These are phyloP conservation scores for Paecilomyces formosus DNA, from an alignment of 2,329 filamentous ascomycete genomes.

Conservation along the genomic window DNA sequence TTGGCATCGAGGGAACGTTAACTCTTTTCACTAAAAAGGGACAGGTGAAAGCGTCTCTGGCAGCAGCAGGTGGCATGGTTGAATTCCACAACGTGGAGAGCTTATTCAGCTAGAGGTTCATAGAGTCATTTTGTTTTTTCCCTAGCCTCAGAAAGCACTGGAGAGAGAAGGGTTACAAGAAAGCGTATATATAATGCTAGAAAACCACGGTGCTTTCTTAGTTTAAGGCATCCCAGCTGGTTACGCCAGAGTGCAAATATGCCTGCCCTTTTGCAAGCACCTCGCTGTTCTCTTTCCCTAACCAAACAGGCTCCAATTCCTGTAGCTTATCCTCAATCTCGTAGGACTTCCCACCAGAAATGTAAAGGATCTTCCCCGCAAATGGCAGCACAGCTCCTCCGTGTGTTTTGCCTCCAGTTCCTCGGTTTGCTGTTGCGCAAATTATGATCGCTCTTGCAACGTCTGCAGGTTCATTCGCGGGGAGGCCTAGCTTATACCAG, in stretches of 20 bases:
- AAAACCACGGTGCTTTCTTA: background rate
- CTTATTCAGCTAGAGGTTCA: background rate
- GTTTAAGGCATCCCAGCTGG: constrained; percentile 4
- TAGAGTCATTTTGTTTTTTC: background rate
- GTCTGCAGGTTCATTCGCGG: constrained; percentile 14
- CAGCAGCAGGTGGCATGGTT: background rate
- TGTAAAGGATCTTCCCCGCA: constrained; percentile 16
- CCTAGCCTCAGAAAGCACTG: background rate
- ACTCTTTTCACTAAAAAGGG: background rate
- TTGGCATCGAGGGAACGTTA: background rate
- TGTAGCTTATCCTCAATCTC: constrained; percentile 17
- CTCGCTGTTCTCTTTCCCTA: constrained; percentile 27
- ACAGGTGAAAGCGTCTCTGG: background rate
- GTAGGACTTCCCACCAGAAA: constrained; percentile 15
- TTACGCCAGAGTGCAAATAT: constrained; percentile 3
- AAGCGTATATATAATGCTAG: background rate
- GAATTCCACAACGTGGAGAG: background rate
- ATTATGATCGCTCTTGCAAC: constrained; percentile 14
- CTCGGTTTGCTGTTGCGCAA: constrained; percentile 13
- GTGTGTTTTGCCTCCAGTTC: constrained; percentile 3
- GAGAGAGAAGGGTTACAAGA: background rate
- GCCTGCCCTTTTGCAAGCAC: constrained; percentile 5
- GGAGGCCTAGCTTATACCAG: constrained; percentile 14
- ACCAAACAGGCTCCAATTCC: constrained; percentile 14
- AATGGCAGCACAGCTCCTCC: constrained; percentile 10